Conservation (phyloP, 2,329 filamentous ascomycete genomes). For the Sporothrix luriei region DNA sequence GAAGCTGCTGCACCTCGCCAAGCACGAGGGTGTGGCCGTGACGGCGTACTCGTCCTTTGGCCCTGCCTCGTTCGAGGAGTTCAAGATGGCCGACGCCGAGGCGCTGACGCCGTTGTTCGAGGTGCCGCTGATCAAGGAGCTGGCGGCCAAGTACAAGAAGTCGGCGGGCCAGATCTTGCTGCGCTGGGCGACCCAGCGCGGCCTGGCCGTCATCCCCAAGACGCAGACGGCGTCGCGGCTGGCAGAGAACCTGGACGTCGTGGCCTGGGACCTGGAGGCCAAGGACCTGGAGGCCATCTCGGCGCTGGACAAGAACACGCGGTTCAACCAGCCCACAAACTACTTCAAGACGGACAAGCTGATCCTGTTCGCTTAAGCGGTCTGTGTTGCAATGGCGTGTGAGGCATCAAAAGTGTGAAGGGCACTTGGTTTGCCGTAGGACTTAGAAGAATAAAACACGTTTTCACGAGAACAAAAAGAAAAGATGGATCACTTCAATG, state of each 20-base stretch:
- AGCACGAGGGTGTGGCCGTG: conserved; percentile 69
- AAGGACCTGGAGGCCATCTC: conserved; percentile 61
- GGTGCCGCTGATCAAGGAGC: conserved; percentile 61
- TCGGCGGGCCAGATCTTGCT: conserved; percentile 79
- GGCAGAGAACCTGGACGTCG: conserved; percentile 59
- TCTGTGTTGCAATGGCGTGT: too few relatives aligned
- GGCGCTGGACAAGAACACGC: conserved; percentile 55
- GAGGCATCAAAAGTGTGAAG: background rate
- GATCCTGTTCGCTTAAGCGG: conserved; percentile 58
- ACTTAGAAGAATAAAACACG: background rate
- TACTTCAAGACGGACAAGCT: conserved; percentile 60
- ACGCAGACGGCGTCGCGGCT: conserved; percentile 56
- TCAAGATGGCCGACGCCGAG: conserved; percentile 69
- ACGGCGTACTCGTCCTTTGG: conserved; percentile 87
- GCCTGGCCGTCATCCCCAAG: conserved; percentile 77
- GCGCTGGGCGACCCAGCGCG: conserved; percentile 83
- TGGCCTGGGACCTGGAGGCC: conserved; percentile 56
- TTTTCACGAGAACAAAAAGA: background rate
- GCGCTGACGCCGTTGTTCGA: conserved; percentile 66
- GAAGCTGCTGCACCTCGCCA: conserved; percentile 68
- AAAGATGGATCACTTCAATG: background rate
- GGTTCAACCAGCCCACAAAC: conserved; percentile 62
- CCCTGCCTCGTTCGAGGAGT: conserved; percentile 75
- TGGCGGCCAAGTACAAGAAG: conserved; percentile 71
- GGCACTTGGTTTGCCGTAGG: background rate